Conservation (phyloP, 2,329 filamentous ascomycete genomes). For the Fusarium acutatum region DNA sequence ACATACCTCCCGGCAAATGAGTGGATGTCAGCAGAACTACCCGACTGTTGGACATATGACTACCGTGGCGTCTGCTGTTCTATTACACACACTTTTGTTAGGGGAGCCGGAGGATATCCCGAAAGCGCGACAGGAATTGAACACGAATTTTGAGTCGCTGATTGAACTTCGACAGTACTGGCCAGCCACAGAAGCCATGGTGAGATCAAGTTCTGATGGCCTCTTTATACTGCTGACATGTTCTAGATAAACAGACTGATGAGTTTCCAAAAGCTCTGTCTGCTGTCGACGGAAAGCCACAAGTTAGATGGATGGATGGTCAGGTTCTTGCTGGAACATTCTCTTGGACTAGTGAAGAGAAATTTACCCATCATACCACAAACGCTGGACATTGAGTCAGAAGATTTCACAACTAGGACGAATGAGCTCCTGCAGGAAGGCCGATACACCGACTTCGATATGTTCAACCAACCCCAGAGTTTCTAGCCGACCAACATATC, state of each 20-base stretch:
- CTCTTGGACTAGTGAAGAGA: neutral
- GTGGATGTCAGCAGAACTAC: neutral
- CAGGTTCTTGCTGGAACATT: neutral
- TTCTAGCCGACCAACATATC: neutral
- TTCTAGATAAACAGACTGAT: neutral
- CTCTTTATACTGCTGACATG: rapidly evolving
- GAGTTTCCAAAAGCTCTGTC: neutral
- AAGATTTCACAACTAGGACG: neutral
- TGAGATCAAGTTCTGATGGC: rapidly evolving
- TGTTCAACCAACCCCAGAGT: neutral
- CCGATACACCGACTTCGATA: neutral
- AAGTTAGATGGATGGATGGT: slow-evolving; percentile 12
- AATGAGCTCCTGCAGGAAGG: neutral
- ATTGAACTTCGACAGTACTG: neutral
- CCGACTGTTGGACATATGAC: neutral
- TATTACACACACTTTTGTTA: neutral
- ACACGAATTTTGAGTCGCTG: neutral
- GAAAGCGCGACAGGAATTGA: neutral
- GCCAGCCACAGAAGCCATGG: neutral
- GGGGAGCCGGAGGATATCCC: neutral
- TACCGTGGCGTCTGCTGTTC: neutral
- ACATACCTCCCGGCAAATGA: neutral
- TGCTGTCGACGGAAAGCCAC: neutral
- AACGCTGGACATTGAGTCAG: neutral
- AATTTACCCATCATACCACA: rapidly evolving